These are phyloP conservation scores for Bryoerythrophyllum caledonicum DNA, from an alignment of 225 moss, liverwort and hornwort genomes.

Conservation along the genomic window DNA sequence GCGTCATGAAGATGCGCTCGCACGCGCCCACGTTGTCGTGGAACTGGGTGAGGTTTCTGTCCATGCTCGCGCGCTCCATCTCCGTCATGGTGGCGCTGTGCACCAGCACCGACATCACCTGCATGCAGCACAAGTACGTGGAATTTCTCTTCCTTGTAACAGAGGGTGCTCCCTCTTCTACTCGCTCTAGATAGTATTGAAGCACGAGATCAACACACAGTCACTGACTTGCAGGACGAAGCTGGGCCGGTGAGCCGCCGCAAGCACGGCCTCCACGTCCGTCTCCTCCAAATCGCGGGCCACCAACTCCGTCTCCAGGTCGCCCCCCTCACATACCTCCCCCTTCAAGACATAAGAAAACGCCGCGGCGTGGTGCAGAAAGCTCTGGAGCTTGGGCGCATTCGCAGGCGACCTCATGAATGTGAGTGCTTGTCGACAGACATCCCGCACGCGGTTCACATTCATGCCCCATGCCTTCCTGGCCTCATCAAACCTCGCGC, in stretches of 20 bases:
- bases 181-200: too few relatives aligned
- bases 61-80: slow-evolving; percentile 40
- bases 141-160: too few relatives aligned
- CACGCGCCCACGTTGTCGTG: slow-evolving; percentile 75
- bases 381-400: slow-evolving; percentile 34
- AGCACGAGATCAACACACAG: too few relatives aligned
- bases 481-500: slow-evolving; percentile 75
- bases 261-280: slow-evolving; percentile 27
- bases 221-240: not conserved
- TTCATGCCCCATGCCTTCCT: slow-evolving; percentile 80
- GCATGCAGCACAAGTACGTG: slow-evolving; percentile 5
- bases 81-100: slow-evolving; percentile 13
- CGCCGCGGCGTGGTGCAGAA: slow-evolving; percentile 56
- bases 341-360: slow-evolving; percentile 64
- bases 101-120: slow-evolving; percentile 39
- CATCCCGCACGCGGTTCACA: slow-evolving; percentile 56
- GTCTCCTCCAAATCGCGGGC: slow-evolving; percentile 19
- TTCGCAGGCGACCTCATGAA: slow-evolving; percentile 63
- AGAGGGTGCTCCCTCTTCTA: too few relatives aligned
- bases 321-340: slow-evolving; percentile 12
- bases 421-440: slow-evolving; percentile 68
- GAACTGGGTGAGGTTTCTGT: slow-evolving; percentile 69
- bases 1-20: slow-evolving; percentile 67
- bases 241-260: slow-evolving; percentile 33
- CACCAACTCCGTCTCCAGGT: slow-evolving; percentile 30